These are phyloP conservation scores for Neocallimastix lanati DNA, from an alignment of 192 early-diverging fungal species.

Conservation along the genomic window DNA sequence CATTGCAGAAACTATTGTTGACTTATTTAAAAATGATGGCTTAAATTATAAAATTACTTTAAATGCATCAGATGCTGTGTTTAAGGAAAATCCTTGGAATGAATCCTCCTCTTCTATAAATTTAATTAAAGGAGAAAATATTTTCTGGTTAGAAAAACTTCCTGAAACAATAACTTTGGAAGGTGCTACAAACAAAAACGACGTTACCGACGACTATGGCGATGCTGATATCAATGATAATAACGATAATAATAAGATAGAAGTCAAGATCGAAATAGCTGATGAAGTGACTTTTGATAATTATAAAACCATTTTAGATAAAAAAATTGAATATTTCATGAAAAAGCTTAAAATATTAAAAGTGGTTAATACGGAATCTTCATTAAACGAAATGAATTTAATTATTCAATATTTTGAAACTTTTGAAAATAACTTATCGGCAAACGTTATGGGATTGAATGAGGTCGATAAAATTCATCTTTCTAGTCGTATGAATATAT, in stretches of 20 bases:
- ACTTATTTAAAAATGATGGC: not conserved
- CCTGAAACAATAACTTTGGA: not conserved
- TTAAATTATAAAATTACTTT: not conserved
- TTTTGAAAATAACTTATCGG: not conserved
- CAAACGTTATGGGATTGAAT: not conserved
- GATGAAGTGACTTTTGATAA: not conserved
- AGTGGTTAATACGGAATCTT: conserved; percentile 4
- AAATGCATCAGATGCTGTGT: not conserved
- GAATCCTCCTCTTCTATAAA: not conserved
- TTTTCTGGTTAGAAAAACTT: not conserved
- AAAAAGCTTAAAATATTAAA: conserved; percentile 12
- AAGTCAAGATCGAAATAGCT: not conserved
- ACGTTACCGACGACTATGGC: too few species aligned
- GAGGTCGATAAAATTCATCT: not conserved
- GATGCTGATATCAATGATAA: too few species aligned
- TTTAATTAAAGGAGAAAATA: not conserved
- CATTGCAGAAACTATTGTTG: not conserved
- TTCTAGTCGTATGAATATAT: not conserved
- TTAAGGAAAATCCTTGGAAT: not conserved
- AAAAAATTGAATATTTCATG: conserved; percentile 8
- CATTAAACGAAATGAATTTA: not conserved
- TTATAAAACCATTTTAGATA: conserved; percentile 3
- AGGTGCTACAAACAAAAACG: too few species aligned
- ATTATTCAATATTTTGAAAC: conserved; percentile 11
- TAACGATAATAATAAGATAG: too few species aligned